These are phyloP conservation scores for Stagonosporopsis chrysanthemi DNA, from an alignment of 2,329 filamentous ascomycete species.

Conservation along the genomic window DNA sequence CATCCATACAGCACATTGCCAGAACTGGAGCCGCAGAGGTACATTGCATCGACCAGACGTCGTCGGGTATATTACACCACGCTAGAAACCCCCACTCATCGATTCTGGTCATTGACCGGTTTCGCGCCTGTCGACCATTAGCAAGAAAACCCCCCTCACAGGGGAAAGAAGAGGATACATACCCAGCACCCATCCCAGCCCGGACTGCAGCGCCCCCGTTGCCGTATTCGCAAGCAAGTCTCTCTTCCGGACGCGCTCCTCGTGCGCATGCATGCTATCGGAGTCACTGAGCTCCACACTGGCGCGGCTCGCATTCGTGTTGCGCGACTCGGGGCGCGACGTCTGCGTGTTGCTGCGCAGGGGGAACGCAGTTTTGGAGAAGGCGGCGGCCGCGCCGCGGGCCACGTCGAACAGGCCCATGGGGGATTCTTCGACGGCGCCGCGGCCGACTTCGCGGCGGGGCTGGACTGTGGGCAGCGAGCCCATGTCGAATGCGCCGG, in stretches of 20 bases:
- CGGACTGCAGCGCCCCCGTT: slow-evolving; percentile 67
- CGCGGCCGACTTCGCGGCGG: slow-evolving; percentile 52
- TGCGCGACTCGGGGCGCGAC: slow-evolving; percentile 9
- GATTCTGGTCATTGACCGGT: slow-evolving; percentile 32
- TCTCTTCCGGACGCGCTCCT: slow-evolving; percentile 67
- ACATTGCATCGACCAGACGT: neutral
- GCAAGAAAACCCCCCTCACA: neutral
- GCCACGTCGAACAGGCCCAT: slow-evolving; percentile 63
- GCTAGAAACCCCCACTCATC: neutral
- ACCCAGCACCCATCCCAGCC: slow-evolving; percentile 71
- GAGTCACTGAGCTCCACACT: slow-evolving; percentile 49
- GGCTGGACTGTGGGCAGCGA: slow-evolving; percentile 47
- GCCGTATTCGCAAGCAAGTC: slow-evolving; percentile 74
- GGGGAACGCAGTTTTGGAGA: slow-evolving; percentile 58
- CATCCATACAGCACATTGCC: neutral
- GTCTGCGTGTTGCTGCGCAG: slow-evolving; percentile 38
- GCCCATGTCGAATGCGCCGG: slow-evolving; percentile 54
- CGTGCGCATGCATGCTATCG: slow-evolving; percentile 36
- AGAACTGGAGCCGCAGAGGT: neutral
- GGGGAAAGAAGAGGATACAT: slow-evolving; percentile 26
- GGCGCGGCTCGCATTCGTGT: slow-evolving; percentile 23
- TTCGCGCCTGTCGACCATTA: slow-evolving; percentile 36
- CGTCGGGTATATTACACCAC: neutral
- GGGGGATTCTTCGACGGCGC: slow-evolving; percentile 57
- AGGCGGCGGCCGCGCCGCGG: slow-evolving; percentile 57